Evolutionary conservation across 768 basidiomycete species (phyloP), one percentile per base, ranked within the genome.

Genomic region (Mycena haematopus): DNA sequence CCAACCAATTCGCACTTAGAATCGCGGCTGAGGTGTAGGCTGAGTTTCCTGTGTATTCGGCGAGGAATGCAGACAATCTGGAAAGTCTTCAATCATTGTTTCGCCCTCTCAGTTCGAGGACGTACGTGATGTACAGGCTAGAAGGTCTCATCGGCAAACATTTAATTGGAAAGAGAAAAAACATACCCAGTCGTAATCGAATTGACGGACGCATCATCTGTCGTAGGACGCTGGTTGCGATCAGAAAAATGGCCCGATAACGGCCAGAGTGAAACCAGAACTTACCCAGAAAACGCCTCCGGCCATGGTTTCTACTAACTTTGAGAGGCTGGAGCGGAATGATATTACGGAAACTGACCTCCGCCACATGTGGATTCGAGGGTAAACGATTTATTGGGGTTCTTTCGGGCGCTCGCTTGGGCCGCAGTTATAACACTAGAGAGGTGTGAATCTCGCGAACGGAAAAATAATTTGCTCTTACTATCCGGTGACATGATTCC

Each of bases 201-300:
- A 60, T 84, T 84, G 56, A 84, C 75, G 9, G 68, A 62, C 36
- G 75, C 72, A 57, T 84, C 82, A 58, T 78, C 75, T 0, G 70
- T 53, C 0, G 78, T 79, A 4, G 83, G 81, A 19, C 82, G 76
- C 82, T 84, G 55, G 46, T 25, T 4, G 35, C 52, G 21, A 22
- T 21, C 15, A 31, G 14, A 35, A 29, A 35, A 6, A 21, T 22
- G 2, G 24, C 36, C 9, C 29, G 9, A 31, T 9, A 6, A 22
- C 19, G 7, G 22, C 4, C 36, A 51, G 29, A 38, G 10, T 31
- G 33, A 44, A 49, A n/a, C 2, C 15, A 1, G 9, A 40, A 38
- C 19, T 14, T 65, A 82, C 82, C 83, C 84, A 85, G 66, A 85
- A 86, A 19, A 85, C 84, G 10, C 81, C 82, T 2, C 84, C 84